phyloP scores from a whole-genome alignment of 140 eudicot genomes.

The Anethum foeniculum region DNA sequence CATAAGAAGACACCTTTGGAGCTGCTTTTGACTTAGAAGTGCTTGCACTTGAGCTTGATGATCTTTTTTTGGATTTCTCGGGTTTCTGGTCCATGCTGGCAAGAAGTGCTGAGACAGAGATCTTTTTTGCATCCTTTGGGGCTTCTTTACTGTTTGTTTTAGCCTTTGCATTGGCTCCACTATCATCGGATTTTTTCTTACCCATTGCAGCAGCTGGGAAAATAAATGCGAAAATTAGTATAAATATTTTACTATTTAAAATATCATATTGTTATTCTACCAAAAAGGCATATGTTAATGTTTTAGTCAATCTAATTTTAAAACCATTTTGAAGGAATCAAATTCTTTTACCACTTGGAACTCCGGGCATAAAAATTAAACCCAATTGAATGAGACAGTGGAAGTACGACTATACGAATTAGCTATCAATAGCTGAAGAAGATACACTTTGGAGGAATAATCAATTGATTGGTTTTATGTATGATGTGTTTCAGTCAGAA shows the following conservation, averaged over 20 bases:
- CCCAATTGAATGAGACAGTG: too few species aligned
- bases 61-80: slow-evolving; percentile 31
- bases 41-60: too few species aligned
- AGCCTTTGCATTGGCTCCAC: slow-evolving; percentile 30
- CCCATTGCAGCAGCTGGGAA: slow-evolving; percentile 28
- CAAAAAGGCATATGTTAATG: not conserved
- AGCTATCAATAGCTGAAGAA: not conserved
- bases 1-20: too few species aligned
- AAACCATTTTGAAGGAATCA: too few species aligned
- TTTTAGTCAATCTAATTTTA: not conserved
- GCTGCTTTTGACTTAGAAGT: too few species aligned
- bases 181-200: slow-evolving; percentile 38
- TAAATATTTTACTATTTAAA: not conserved
- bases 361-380: too few species aligned
- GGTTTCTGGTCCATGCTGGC: slow-evolving; percentile 77
- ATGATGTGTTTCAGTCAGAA: not conserved
- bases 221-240: not conserved
- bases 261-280: not conserved
- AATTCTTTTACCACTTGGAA: not conserved
- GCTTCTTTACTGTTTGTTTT: slow-evolving; percentile 21
- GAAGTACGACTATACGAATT: too few species aligned
- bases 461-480: not conserved
- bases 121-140: slow-evolving; percentile 38
- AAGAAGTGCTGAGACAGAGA: slow-evolving; percentile 63
- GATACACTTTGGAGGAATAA: not conserved